phyloP scores from a whole-genome alignment of 768 basidiomycete genomes.

The Aureoboletus auriporus region DNA sequence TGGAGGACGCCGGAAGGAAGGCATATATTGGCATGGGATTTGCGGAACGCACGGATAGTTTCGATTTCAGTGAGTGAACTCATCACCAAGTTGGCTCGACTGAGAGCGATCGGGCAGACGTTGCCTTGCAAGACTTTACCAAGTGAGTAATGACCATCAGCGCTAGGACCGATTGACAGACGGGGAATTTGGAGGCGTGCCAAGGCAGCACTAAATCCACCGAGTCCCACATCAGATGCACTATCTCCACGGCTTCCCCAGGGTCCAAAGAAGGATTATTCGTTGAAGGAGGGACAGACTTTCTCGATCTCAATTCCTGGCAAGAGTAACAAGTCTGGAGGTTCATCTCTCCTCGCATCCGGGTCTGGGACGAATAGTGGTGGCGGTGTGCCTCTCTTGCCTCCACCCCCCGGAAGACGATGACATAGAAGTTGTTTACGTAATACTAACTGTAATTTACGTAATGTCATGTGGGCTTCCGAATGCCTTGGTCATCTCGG shows the following conservation, averaged over 20 bases:
- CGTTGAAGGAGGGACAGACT: slow-evolving; percentile 91
- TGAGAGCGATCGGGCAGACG: slow-evolving; percentile 45
- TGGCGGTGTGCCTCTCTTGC: slow-evolving; percentile 67
- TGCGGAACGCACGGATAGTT: slow-evolving; percentile 81
- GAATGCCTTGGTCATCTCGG: slow-evolving; percentile 7
- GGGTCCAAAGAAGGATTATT: slow-evolving; percentile 91
- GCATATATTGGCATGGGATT: slow-evolving; percentile 96
- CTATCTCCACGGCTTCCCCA: slow-evolving; percentile 67
- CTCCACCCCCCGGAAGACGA: slow-evolving; percentile 72
- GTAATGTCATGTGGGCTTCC: slow-evolving; percentile 9
- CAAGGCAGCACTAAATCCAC: slow-evolving; percentile 59
- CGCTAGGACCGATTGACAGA: slow-evolving; percentile 1
- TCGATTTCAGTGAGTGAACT: slow-evolving; percentile 77
- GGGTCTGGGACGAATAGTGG: slow-evolving; percentile 24
- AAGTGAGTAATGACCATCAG: slow-evolving; percentile 44
- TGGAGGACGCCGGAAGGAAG: slow-evolving; percentile 83
- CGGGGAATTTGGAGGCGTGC: slow-evolving; percentile 42
- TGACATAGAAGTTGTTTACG: slow-evolving; percentile 12
- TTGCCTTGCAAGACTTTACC: slow-evolving; percentile 81
- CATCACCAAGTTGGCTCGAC: neutral
- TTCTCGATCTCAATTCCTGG: slow-evolving; percentile 91
- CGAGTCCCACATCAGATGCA: slow-evolving; percentile 37
- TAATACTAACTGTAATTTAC: slow-evolving; percentile 9
- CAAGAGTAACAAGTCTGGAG: slow-evolving; percentile 42
- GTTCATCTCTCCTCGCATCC: slow-evolving; percentile 37